Percentiles rank a stretch among this genome's conserved stretches.
These are phyloP conservation scores for Vitis cinerea DNA, from an alignment of 164 flowering plant species.

Conservation along the genomic window DNA sequence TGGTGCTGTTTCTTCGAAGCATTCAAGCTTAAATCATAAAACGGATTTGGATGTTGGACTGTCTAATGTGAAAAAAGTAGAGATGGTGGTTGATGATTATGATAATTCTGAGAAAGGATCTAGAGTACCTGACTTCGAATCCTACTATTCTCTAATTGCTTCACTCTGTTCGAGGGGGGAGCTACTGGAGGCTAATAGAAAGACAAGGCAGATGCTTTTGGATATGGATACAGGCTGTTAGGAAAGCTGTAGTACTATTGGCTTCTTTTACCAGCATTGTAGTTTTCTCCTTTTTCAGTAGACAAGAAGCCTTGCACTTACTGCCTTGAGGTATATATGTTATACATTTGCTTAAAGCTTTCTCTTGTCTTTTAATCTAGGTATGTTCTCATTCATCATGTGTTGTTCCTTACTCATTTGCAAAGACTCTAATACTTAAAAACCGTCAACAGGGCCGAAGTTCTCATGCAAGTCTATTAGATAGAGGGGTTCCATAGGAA, in stretches of 20 bases:
- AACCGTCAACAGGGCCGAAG: too few species aligned
- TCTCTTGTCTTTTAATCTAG: background rate
- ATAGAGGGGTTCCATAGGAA: too few species aligned
- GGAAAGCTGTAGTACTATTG: background rate
- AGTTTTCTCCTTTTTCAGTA: background rate
- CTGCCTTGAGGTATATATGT: background rate
- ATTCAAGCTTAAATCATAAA: slow-evolving; percentile 8
- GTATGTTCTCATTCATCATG: background rate
- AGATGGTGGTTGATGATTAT: slow-evolving; percentile 2
- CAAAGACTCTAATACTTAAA: too few species aligned
- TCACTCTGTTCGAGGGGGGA: slow-evolving; percentile 65
- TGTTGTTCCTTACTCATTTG: background rate
- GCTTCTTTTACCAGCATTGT: background rate
- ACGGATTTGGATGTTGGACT: slow-evolving; percentile 13
- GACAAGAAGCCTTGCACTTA: background rate
- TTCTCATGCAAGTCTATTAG: too few species aligned
- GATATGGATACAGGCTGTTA: background rate
- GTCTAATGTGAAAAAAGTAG: slow-evolving; percentile 9
- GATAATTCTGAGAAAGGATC: slow-evolving; percentile 8
- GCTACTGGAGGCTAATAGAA: slow-evolving; percentile 43
- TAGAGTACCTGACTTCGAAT: slow-evolving; percentile 35
- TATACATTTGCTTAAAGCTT: background rate
- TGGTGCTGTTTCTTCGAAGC: slow-evolving; percentile 2
- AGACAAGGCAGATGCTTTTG: slow-evolving; percentile 47
- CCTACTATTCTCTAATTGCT: slow-evolving; percentile 45